phyloP scores from a whole-genome alignment of 345 rosid genomes.

The Pistacia vera region DNA sequence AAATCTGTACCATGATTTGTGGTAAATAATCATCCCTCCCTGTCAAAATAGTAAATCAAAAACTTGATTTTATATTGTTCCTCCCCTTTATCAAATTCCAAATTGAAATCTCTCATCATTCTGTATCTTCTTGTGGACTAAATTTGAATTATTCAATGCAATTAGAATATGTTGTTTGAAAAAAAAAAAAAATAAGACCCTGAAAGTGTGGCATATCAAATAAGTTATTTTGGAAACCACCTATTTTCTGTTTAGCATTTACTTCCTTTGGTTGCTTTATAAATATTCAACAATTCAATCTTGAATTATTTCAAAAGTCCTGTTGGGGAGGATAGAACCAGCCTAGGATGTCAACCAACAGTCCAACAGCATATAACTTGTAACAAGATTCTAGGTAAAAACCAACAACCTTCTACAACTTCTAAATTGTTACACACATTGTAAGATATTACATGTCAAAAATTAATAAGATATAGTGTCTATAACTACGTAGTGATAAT shows the following conservation, averaged over 20 bases:
- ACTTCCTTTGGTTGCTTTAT: background rate
- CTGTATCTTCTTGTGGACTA: background rate
- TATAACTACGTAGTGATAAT: background rate
- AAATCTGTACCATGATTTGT: no score
- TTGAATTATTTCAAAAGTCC: background rate
- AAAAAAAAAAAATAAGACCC: background rate
- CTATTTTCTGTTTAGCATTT: background rate
- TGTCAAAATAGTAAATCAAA: no score
- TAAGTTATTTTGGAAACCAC: constrained; percentile 1
- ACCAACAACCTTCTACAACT: background rate
- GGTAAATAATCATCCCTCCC: no score
- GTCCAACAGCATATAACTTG: background rate
- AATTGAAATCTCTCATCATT: background rate
- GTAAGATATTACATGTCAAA: background rate
- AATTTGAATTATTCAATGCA: background rate
- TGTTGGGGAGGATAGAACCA: background rate
- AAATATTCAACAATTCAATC: background rate
- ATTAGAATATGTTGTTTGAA: background rate
- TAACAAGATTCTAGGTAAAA: background rate
- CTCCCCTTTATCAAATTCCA: background rate
- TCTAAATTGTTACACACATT: background rate
- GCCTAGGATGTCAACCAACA: background rate
- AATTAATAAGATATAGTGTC: background rate
- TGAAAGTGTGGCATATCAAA: background rate
- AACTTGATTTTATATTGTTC: background rate